Evolutionary conservation across 176 grass and related monocot species (phyloP), one percentile per base, ranked within the genome.

Genomic region (Carex kokanica): DNA sequence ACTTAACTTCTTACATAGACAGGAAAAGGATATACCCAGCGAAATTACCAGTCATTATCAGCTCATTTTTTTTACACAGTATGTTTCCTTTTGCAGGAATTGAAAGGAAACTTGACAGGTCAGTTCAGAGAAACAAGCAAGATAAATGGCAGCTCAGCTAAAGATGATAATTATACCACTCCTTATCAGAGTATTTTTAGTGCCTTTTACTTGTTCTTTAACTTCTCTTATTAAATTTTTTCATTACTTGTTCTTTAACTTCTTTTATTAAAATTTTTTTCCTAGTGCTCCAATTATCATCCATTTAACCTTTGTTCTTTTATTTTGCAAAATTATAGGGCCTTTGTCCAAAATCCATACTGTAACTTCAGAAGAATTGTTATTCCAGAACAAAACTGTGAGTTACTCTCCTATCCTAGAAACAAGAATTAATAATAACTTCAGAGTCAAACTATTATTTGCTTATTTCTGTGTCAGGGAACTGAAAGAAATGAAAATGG

Each of bases 391-490:
- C 77, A 58, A 56, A 58, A 80, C 29, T 60, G 77, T 80, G 45
- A 80, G 54, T 60, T 25, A 74, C 54, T 60, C 54, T 60, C 51
- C 32, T n/a, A 56, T 38, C 53, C 32, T 11, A 80, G 1, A 60
- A 58, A 34, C 17, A 49, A 47, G 43, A 49, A 40, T 9, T 49
- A 78, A 54, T 61, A 78, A 38, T 23, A 58, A 38, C 32, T 54
- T 77, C 63, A 64, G 10, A 59, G 2, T 75, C 34, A 77, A 83
- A 27, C 61, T 81, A 55, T 24, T n/a, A 73, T 65, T 38, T 64
- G 12, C 32, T 61, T 78, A 17, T 74, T 52, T 58, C 41, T 86
- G 45, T 64, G 85, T 36, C 82, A 95, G 93, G 86, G 54, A 81
- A 84, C 77, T 65, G 25, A 38, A 14, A 23, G 10, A 81, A 65